Evolutionary conservation across 176 grass and related monocot species (phyloP), one percentile per base, ranked within the genome.

Genomic region (Ensete ventricosum): DNA sequence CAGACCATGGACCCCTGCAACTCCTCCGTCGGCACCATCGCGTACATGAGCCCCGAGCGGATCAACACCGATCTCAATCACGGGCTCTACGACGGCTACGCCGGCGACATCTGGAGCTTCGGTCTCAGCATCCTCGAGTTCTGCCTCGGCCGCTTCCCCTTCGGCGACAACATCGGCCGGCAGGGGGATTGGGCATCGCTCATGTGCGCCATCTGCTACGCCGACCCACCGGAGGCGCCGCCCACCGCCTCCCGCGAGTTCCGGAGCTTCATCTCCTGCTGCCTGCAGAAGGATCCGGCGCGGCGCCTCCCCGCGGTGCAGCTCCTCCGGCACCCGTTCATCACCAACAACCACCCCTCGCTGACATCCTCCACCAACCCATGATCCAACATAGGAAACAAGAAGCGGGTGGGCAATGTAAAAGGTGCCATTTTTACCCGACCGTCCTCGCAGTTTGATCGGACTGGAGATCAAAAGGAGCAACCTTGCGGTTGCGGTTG

Each of bases 21-120:
- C 11, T 73, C 54, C 19, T 62, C 78, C 29, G 55, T 63, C 1
- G 78, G 78, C 53, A 81, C 71, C 68, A 43, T 73, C 68, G 78
- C 78, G 7, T 81, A 81, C 78, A 73, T 73, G 78, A 73, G 78
- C 34, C 78, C 71, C 1, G 78, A 72, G 78, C 69, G 78, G 3
- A 73, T 60, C 29, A 66, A 72, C 68, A 64, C 48, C 54, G 68
- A 73, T 20, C 50, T 66, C 20, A 50, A 25, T 54, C 17, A 34
- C 53, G 54, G 67, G 7, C 17, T 48, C 50, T 73, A 62, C 78
- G 34, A 64, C 29, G 74, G 74, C 14, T 76, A 52, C 57, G 27
- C 11, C 13, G 69, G 67, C 54, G 78, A 73, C 53, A 54, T 73
- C 14, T 73, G 78, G 78, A 73, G 71, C 78, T 60, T 73, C 53